Evolutionary conservation across 257 asterid genomes (phyloP).

Genomic region (Rubia yunnanensis): DNA sequence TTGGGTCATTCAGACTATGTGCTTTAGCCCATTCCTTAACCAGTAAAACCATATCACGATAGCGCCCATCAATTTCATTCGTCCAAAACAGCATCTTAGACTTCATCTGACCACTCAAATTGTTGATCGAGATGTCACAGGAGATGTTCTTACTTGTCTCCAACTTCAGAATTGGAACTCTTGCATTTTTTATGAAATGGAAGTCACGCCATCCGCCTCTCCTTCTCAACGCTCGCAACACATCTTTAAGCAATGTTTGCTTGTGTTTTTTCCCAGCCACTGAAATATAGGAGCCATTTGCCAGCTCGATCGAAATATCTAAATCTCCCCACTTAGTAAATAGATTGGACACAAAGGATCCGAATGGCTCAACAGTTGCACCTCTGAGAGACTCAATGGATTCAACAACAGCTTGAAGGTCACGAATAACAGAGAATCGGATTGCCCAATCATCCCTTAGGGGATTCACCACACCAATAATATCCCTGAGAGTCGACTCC

Average conservation of each 20-base stretch:
- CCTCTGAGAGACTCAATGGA: conserved; percentile 75
- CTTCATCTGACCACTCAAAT: conserved; percentile 87
- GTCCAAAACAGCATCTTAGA: conserved; percentile 84
- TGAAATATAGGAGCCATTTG: conserved; percentile 53
- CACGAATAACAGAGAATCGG: conserved; percentile 44
- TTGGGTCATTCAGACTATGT: conserved; percentile 71
- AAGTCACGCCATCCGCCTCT: conserved; percentile 56
- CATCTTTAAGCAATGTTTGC: conserved; percentile 49
- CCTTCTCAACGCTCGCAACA: conserved; percentile 49
- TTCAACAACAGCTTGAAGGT: conserved; percentile 46
- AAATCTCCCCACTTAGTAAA: conserved; percentile 95
- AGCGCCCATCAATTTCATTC: conserved; percentile 72
- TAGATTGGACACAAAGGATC: conserved; percentile 93
- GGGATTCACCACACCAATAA: conserved; percentile 51
- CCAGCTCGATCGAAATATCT: conserved; percentile 79
- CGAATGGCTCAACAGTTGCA: conserved; percentile 93
- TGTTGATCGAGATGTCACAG: conserved; percentile 83
- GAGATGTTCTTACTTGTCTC: conserved; percentile 52
- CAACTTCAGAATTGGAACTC: conserved; percentile 80
- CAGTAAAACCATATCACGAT: conserved; percentile 80
- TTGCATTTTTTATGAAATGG: conserved; percentile 55
- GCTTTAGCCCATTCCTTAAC: conserved; percentile 96
- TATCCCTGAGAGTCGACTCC: conserved; percentile 43
- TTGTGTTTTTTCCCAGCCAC: conserved; percentile 70
- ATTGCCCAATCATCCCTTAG: conserved; percentile 51